Percentiles rank a stretch among this genome's conserved stretches.
These are phyloP conservation scores for Petasospora rhodanensis DNA, from an alignment of 1,139 yeast genomes.

Conservation along the genomic window DNA sequence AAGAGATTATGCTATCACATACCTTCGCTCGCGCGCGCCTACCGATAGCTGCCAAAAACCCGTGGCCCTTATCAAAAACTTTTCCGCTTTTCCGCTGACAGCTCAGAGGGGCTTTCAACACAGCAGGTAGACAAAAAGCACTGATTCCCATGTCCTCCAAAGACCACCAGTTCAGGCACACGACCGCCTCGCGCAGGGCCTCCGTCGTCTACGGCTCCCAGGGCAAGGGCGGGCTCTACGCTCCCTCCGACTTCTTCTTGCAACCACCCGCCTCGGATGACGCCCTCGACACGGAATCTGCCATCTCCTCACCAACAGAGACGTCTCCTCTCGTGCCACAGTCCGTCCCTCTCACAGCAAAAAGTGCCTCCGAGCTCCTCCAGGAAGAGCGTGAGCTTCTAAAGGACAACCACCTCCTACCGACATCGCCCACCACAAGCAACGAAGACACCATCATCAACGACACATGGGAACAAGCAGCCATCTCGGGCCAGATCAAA, in stretches of 20 bases:
- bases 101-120: not conserved
- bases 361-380: slow-evolving; percentile 12
- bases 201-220: slow-evolving; percentile 23
- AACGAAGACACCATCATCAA: slow-evolving; percentile 12
- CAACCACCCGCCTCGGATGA: too few species aligned
- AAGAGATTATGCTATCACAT: too few species aligned
- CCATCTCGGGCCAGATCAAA: slow-evolving; percentile 19
- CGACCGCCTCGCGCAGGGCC: slow-evolving; percentile 22
- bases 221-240: slow-evolving; percentile 23
- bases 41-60: too few species aligned
- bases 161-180: slow-evolving; percentile 22
- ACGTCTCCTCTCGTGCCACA: slow-evolving; percentile 1
- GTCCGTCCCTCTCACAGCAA: slow-evolving; percentile 1
- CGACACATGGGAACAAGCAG: slow-evolving; percentile 24
- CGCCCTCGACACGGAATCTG: too few species aligned
- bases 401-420: slow-evolving; percentile 17
- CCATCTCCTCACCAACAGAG: not conserved
- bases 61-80: too few species aligned
- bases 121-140: not conserved
- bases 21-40: too few species aligned
- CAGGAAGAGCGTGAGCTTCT: slow-evolving; percentile 21
- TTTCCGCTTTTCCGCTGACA: not conserved
- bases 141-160: not conserved
- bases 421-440: slow-evolving; percentile 3
- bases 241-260: slow-evolving; percentile 15